Percentiles rank a stretch among this genome's conserved stretches.
Evolutionary conservation across 495 filamentous ascomycete species (phyloP).

Genomic region (Neurospora sp.): DNA sequence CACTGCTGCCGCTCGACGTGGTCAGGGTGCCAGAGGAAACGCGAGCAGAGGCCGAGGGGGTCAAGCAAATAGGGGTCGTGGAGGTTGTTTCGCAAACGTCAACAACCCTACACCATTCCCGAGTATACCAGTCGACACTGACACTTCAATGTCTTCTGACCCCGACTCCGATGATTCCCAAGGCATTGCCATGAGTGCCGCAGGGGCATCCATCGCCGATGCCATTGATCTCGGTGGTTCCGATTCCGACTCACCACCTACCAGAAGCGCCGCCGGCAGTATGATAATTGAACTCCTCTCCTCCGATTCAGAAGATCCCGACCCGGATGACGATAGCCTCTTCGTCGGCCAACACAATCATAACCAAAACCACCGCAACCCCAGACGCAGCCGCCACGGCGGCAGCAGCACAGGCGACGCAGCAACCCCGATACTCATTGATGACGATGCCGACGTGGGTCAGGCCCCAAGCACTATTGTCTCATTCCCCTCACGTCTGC

Average conservation of each 20-base stretch:
- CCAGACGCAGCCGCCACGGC: neutral
- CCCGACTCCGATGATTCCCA: neutral
- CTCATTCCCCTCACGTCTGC: neutral
- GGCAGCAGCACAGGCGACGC: neutral
- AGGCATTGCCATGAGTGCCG: neutral
- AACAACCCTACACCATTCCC: neutral
- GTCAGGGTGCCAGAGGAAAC: neutral
- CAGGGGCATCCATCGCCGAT: neutral
- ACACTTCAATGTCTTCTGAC: neutral
- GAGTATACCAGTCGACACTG: neutral
- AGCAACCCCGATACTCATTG: neutral
- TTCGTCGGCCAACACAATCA: neutral
- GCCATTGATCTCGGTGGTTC: neutral
- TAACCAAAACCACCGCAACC: neutral
- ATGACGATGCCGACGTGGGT: neutral
- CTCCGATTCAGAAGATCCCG: neutral
- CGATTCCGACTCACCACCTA: neutral
- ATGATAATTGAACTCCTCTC: neutral
- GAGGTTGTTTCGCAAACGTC: neutral
- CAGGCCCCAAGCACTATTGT: neutral
- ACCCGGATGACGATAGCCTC: neutral
- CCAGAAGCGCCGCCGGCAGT: neutral
- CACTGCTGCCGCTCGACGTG: neutral
- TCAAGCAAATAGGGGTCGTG: neutral
- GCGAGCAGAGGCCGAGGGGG: neutral